Evolutionary conservation across 1,284 basidiomycete species (phyloP), one percentile per base, ranked within the genome.

Genomic region (Leccinum insolens): DNA sequence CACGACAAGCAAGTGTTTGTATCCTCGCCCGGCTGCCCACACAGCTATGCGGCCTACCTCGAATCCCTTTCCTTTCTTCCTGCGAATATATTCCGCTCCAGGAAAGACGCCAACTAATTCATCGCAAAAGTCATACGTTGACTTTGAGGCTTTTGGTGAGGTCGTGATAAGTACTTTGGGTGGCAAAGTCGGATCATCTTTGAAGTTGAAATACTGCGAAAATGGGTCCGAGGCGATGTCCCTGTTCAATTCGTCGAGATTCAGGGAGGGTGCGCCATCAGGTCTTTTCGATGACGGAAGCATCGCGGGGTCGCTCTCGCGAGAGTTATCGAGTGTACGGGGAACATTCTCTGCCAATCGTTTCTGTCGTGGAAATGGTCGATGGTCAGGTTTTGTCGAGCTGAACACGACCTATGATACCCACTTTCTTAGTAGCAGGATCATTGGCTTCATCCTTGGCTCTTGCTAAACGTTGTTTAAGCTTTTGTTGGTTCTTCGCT

Each of bases 81-180:
- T 84, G 68, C 92, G 88, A 62, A 96, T 91, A 76, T 98, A 95
- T 77, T 99, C 95, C 1, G 95, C 95, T 6, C 98, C 98, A 34
- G 98, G 97, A 75, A 99, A 95, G 49, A 99, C 84, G 7, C 91
- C 92, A 37, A 94, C 91, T 11, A 99, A 81, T 79, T 99, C 97
- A 71, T 96, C 93, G 73, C 94, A 94, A 79, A 98, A 96, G 20
- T 91, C 89, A 74, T 94, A 95, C 0, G 95, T 96, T 7, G 86
- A 79, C 74, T 92, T 93, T 17, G 93, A 92, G 4, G 95, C 92
- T 69, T 93, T 92, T n/a, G 91, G 89, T 0, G 92, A 94, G 2
- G 96, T 98, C 1, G 96, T 98, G 67, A 98, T 88, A 64, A 98
- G 84, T 62, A 98, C 89, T 80, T 93, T 95, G 0, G 95, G 95